A percentile compares a stretch with the other conserved stretches of the same genome.
Evolutionary conservation across 805 yeast species (phyloP).

Genomic region (Cyberlindnera americana): DNA sequence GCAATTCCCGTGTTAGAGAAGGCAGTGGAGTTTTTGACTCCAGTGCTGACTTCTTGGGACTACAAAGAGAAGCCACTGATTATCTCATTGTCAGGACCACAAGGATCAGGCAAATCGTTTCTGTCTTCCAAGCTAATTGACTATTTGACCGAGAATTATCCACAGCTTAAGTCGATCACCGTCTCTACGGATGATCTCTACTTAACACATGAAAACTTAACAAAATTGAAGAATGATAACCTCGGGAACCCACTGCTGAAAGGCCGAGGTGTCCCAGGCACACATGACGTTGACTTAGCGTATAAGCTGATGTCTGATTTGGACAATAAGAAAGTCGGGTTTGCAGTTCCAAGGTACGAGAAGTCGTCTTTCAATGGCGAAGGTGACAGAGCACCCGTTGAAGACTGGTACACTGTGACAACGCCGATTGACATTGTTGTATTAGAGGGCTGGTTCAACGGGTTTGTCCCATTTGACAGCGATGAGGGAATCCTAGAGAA

Average conservation of each 20-base stretch:
- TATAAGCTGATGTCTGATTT: slow-evolving; percentile 33
- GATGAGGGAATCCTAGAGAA: slow-evolving; percentile 21
- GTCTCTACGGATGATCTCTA: slow-evolving; percentile 88
- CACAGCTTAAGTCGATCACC: slow-evolving; percentile 37
- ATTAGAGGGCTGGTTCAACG: slow-evolving; percentile 94
- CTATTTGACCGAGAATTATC: slow-evolving; percentile 34
- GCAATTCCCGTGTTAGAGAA: slow-evolving; percentile 8
- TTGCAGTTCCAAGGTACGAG: slow-evolving; percentile 67
- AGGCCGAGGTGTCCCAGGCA: slow-evolving; percentile 92
- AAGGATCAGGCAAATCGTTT: slow-evolving; percentile 75
- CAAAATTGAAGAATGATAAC: slow-evolving; percentile 35
- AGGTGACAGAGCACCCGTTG: slow-evolving; percentile 64
- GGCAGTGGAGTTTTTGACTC: slow-evolving; percentile 27
- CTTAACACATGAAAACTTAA: slow-evolving; percentile 61
- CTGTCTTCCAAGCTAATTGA: slow-evolving; percentile 41
- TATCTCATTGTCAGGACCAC: slow-evolving; percentile 44
- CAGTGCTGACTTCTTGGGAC: slow-evolving; percentile 28
- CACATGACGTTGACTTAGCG: slow-evolving; percentile 62
- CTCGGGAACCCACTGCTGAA: slow-evolving; percentile 52
- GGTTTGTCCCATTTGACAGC: slow-evolving; percentile 49
- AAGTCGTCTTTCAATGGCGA: slow-evolving; percentile 67
- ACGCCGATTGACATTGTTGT: slow-evolving; percentile 59
- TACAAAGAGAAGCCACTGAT: slow-evolving; percentile 41
- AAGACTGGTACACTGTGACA: slow-evolving; percentile 35
- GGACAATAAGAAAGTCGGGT: slow-evolving; percentile 24